Evolutionary conservation across 139 green algal species (phyloP), one percentile per base, ranked within the genome.

Genomic region (Picochlorum sp.): DNA sequence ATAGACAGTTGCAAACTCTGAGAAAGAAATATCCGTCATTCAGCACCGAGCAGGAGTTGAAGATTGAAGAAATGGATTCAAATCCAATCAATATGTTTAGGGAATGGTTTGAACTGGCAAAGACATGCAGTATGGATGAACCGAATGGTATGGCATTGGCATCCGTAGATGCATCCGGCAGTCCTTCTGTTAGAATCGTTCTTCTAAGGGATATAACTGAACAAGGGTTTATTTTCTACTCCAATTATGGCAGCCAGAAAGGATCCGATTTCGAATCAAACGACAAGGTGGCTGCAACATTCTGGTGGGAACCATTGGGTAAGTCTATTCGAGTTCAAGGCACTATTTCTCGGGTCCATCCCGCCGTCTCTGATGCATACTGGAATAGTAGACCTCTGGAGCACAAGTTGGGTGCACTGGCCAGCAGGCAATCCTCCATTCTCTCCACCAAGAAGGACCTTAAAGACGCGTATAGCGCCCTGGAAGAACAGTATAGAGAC

Each of bases 211-310:
- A 83, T n/a, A 80, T 75, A 31, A 75, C 83, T 50, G 6, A 75
- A 22, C 49, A 72, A 1, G 89, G 89, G 0, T 94, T 96, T 60
- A 69, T 83, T 1, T 96, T 90, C 56, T 95, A 86, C 70, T 94
- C 87, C 25, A 96, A 96, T 70, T 95, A 92, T 72, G 63, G 71
- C 58, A 79, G 61, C 25, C 10, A 57, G 18, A 84, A 86, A 69
- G 79, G 66, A 6, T 24, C 50, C 5, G 76, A 95, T 47, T 69
- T 95, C 25, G 24, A 33, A 6, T 41, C 35, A 8, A 79, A 56
- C 13, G 26, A 59, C 4, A n/a, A 53, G 1, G 24, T 29, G 18
- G 84, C 84, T 8, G 80, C 81, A 1, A 69, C 60, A 41, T 81
- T 95, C 22, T 95, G 76, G 51, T 96, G 85, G 87, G 85, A 94